Evolutionary conservation across 257 asterid species (phyloP).

Genomic region (Lavandula angustifolia): DNA sequence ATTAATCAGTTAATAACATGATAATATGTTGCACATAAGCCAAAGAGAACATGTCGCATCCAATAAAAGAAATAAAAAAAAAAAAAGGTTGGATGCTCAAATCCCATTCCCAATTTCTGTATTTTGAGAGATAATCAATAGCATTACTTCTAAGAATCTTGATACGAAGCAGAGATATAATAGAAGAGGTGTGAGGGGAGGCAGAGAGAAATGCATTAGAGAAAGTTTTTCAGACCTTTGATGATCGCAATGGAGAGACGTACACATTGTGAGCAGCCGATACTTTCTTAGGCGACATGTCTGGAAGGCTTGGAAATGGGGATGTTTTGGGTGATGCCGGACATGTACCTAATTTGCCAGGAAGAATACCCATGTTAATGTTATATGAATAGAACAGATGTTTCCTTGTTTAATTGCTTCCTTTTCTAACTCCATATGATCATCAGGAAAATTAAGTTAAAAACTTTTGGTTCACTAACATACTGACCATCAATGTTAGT

Average conservation of each 20-base stretch:
- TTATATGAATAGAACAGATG: conserved; percentile 16
- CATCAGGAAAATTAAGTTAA: background rate
- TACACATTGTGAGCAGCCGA: conserved; percentile 87
- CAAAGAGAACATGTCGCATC: no score
- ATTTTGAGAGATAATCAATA: background rate
- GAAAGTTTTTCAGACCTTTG: conserved; percentile 57
- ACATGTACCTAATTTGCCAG: conserved; percentile 51
- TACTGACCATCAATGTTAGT: conserved; percentile 59
- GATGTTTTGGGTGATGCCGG: conserved; percentile 86
- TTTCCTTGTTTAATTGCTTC: conserved; percentile 10
- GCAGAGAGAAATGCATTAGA: background rate
- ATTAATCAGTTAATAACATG: conserved; percentile 21
- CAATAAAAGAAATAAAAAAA: no score
- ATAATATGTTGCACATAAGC: background rate
- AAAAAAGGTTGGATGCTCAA: background rate
- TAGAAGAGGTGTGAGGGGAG: background rate
- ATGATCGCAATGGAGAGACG: conserved; percentile 88
- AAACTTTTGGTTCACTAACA: conserved; percentile 19
- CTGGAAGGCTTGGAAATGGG: conserved; percentile 90
- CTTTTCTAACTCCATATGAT: conserved; percentile 3
- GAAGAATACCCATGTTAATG: conserved; percentile 13
- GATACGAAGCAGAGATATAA: conserved; percentile 5
- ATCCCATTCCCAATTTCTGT: conserved; percentile 13
- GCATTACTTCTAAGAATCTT: background rate
- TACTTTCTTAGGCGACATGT: conserved; percentile 99